phyloP scores from a whole-genome alignment of 371 early-diverging fungal species.

The Lichtheimia ornata region DNA sequence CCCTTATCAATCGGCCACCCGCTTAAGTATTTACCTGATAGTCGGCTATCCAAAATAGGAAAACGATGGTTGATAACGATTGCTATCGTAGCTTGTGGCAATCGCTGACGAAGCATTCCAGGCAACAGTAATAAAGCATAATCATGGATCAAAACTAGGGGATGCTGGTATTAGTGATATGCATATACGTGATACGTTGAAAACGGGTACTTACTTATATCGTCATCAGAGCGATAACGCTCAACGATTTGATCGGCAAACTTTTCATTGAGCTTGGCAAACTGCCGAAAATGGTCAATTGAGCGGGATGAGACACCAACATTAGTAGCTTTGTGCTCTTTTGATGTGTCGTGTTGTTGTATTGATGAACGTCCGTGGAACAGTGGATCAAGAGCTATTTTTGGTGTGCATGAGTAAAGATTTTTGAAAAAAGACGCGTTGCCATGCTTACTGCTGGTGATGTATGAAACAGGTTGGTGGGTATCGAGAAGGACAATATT shows the following conservation, averaged over 20 bases:
- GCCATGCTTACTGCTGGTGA: neutral
- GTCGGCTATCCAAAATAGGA: slow-evolving; percentile 48
- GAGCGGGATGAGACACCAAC: no score
- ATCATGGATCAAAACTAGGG: slow-evolving; percentile 95
- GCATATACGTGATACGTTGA: no score
- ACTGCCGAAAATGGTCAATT: slow-evolving; percentile 38
- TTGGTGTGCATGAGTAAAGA: neutral
- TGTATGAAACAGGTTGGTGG: neutral
- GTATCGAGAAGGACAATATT: neutral
- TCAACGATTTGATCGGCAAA: slow-evolving; percentile 80
- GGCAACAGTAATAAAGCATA: slow-evolving; percentile 97
- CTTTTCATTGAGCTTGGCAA: slow-evolving; percentile 76
- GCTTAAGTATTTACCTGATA: neutral
- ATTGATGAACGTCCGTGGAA: slow-evolving; percentile 45
- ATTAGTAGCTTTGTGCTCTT: slow-evolving; percentile 22
- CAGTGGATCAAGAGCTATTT: slow-evolving; percentile 9
- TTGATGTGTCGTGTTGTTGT: slow-evolving; percentile 57
- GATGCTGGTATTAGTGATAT: no score
- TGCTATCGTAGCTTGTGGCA: slow-evolving; percentile 86
- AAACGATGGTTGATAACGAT: slow-evolving; percentile 97
- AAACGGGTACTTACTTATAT: slow-evolving; percentile 71
- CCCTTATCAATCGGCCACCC: neutral
- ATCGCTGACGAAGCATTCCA: slow-evolving; percentile 72
- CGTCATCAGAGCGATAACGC: slow-evolving; percentile 70
- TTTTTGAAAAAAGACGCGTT: neutral